Percentiles rank a stretch among this genome's conserved stretches.
phyloP scores from a whole-genome alignment of 2,329 filamentous ascomycete genomes.

The Tolypocladium nubicola region DNA sequence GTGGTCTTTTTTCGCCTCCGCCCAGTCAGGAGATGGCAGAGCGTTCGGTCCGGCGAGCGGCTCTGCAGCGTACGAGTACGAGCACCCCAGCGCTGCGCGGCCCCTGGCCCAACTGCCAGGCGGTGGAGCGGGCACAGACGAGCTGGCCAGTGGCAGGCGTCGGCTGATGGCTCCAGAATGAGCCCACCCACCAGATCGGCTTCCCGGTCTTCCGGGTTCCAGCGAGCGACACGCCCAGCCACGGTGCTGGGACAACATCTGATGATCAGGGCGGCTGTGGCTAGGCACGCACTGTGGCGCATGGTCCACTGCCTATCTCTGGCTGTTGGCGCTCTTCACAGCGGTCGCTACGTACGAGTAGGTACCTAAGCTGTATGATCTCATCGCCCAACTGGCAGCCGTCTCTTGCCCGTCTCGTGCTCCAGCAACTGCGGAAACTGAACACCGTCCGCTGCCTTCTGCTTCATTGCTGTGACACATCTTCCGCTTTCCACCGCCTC shows the following conservation, averaged over 20 bases:
- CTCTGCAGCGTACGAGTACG: not conserved
- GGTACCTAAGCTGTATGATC: not conserved
- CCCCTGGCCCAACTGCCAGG: not conserved
- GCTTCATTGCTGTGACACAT: not conserved
- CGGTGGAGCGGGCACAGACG: not conserved
- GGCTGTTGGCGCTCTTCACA: not conserved
- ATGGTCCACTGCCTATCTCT: not conserved
- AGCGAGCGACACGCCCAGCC: not conserved
- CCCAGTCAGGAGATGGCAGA: constrained; percentile 8
- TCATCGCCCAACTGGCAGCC: not conserved
- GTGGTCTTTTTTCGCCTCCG: constrained; percentile 1
- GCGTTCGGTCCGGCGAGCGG: not conserved
- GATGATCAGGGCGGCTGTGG: not conserved
- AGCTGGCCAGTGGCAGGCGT: not conserved
- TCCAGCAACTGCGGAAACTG: not conserved
- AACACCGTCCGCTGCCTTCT: not conserved
- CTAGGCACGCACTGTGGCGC: not conserved
- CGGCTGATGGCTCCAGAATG: constrained; percentile 19
- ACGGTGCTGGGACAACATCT: not conserved
- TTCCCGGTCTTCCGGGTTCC: constrained; percentile 20
- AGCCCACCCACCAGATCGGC: constrained; percentile 19
- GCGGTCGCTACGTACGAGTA: not conserved
- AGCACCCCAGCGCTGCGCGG: not conserved
- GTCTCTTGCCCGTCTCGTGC: not conserved
- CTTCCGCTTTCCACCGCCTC: not conserved